A percentile compares a stretch with the other conserved stretches of the same genome.
Evolutionary conservation across 1,284 basidiomycete genomes (phyloP).

Genomic region (Megacollybia platyphylla): DNA sequence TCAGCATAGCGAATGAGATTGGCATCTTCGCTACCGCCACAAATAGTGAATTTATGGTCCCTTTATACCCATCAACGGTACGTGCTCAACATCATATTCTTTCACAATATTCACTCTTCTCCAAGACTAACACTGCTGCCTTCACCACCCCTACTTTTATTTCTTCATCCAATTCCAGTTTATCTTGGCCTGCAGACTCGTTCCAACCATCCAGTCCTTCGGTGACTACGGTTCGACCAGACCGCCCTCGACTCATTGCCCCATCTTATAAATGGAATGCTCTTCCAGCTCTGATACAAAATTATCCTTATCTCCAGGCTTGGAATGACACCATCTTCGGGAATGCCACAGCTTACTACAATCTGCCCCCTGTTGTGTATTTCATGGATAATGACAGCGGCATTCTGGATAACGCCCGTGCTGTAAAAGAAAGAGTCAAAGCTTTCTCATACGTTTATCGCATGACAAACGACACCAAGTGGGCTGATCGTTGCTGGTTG

Average conservation of each 20-base stretch:
- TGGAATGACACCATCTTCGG: slow-evolving; percentile 92
- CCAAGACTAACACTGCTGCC: slow-evolving; percentile 70
- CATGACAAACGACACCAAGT: slow-evolving; percentile 82
- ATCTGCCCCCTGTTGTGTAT: slow-evolving; percentile 57
- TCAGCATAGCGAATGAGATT: slow-evolving; percentile 46
- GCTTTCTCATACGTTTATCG: slow-evolving; percentile 87
- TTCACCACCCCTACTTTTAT: slow-evolving; percentile 68
- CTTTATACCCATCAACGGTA: slow-evolving; percentile 81
- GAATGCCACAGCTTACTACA: slow-evolving; percentile 72
- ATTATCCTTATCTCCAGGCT: slow-evolving; percentile 74
- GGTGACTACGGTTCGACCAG: slow-evolving; percentile 51
- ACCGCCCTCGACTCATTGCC: slow-evolving; percentile 87
- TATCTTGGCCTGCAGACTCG: slow-evolving; percentile 68
- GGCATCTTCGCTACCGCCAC: slow-evolving; percentile 67
- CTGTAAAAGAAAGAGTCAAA: slow-evolving; percentile 86
- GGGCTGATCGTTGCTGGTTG: slow-evolving; percentile 74
- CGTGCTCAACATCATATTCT: slow-evolving; percentile 15
- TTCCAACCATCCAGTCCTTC: slow-evolving; percentile 52
- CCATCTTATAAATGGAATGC: slow-evolving; percentile 88
- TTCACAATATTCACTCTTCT: neutral
- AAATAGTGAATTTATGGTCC: slow-evolving; percentile 63
- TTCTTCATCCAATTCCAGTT: slow-evolving; percentile 29
- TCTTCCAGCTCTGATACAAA: slow-evolving; percentile 67
- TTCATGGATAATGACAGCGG: slow-evolving; percentile 76
- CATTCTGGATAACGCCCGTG: slow-evolving; percentile 86